Evolutionary conservation across 2,329 filamentous ascomycete species (phyloP), one percentile per base, ranked within the genome.

Genomic region (Aspergillus floridensis): DNA sequence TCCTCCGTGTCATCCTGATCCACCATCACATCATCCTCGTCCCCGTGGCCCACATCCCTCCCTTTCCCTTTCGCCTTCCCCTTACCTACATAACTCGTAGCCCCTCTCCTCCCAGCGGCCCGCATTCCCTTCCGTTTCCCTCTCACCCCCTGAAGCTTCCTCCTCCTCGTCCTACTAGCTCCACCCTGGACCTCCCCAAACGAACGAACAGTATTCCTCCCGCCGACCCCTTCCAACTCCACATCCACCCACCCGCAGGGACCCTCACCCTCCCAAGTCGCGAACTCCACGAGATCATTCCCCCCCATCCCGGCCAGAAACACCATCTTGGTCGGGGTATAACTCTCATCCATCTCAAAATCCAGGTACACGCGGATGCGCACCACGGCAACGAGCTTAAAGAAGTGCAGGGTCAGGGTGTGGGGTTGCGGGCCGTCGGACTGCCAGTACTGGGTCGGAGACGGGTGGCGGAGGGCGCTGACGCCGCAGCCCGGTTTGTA

Each of bases 161-260:
- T 47, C 46, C 38, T 29, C 35, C n/a, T 38, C 51, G 11, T 44
- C 38, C 14, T 44, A 16, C 14, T 19, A 3, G 16, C 38, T 16
- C 16, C 52, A 54, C 12, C 29, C 57, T 22, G 32, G 49, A 35
- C 11, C 57, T 65, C 50, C 50, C 67, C 63, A 65, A 66, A 2
- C 66, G 63, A 24, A 74, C 68, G 71, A 70, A 66, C 32, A 70
- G 68, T 65, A 63, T 71, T 74, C 58, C 66, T 59, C 67, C 84
- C 79, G 0, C 83, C 87, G 1, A 89, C 88, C 12, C 84, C 83
- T 53, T 81, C 79, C 49, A 90, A 81, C 29, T 91, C 87, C 0
- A 97, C 89, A 72, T 96, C 89, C 58, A 96, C 89, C 95, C 95
- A 99, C 7, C 95, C 95, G 48, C 87, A 84, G 0, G 93, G 93